Evolutionary conservation across 169 alveolate species (phyloP).

Genomic region (Plasmodium ovale): DNA sequence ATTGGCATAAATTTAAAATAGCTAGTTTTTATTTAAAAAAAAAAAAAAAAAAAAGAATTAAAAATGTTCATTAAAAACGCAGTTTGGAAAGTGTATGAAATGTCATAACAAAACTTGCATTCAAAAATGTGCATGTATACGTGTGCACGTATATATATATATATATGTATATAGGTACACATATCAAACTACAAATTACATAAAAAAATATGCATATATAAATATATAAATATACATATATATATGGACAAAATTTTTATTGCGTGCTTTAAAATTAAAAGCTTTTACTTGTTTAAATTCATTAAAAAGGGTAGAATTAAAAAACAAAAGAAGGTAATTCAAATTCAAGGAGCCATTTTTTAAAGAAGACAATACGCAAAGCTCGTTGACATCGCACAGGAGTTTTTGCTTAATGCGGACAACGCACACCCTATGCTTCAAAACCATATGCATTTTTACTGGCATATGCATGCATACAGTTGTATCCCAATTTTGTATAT

Average conservation of each 20-base stretch:
- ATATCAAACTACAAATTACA: conserved; percentile 59
- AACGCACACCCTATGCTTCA: neutral
- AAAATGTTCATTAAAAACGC: conserved; percentile 48
- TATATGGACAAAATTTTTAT: conserved; percentile 47
- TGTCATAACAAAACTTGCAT: conserved; percentile 37
- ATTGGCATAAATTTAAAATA: conserved; percentile 16
- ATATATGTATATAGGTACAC: conserved; percentile 8
- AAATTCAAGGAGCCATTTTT: neutral
- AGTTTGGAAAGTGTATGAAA: conserved; percentile 8
- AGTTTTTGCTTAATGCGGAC: too few species aligned
- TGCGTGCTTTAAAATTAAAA: conserved; percentile 36
- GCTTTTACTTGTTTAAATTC: conserved; percentile 41
- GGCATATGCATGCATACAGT: too few species aligned
- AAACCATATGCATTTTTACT: too few species aligned
- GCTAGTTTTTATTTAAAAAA: conserved; percentile 1
- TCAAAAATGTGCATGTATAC: neutral
- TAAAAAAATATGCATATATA: conserved; percentile 46
- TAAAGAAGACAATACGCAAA: neutral
- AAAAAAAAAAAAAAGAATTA: conserved; percentile 32
- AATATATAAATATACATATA: conserved; percentile 15
- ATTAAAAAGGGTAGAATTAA: conserved; percentile 43
- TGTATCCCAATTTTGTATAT: too few species aligned
- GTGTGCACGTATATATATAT: neutral
- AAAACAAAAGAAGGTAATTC: too few species aligned
- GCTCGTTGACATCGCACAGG: neutral